Evolutionary conservation across 192 early-diverging fungal genomes (phyloP).

Genomic region (Phlyctochytrium arcticum): DNA sequence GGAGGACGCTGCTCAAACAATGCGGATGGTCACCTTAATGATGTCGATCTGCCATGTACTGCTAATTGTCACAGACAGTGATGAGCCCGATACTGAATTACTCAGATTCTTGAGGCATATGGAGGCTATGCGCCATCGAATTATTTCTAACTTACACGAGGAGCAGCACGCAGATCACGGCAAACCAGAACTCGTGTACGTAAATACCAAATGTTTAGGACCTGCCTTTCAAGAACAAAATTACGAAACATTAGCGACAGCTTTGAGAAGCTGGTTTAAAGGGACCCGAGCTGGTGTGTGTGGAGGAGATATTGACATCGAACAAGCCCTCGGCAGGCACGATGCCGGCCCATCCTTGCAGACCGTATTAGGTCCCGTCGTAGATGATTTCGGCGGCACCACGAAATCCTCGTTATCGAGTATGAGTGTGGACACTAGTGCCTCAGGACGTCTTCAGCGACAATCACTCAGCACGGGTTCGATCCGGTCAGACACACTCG

Average conservation of each 20-base stretch:
- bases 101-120: neutral
- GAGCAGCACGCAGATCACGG: neutral
- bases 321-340: no score
- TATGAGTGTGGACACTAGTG: no score
- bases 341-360: no score
- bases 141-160: neutral
- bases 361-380: no score
- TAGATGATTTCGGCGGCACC: no score
- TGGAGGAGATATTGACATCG: neutral
- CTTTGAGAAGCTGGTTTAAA: neutral
- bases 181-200: neutral
- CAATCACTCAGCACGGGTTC: no score
- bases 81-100: neutral
- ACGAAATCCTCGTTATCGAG: no score
- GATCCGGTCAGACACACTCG: no score
- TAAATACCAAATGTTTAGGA: constrained; percentile 1
- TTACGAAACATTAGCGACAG: neutral
- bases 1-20: constrained; percentile 44
- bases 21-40: constrained; percentile 54
- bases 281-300: neutral
- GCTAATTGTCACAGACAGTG: constrained; percentile 40
- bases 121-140: neutral
- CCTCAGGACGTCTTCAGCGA: no score
- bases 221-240: neutral
- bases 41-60: constrained; percentile 64